These are phyloP conservation scores for Hortaea werneckii DNA, from an alignment of 2,329 filamentous ascomycete species.

Conservation along the genomic window DNA sequence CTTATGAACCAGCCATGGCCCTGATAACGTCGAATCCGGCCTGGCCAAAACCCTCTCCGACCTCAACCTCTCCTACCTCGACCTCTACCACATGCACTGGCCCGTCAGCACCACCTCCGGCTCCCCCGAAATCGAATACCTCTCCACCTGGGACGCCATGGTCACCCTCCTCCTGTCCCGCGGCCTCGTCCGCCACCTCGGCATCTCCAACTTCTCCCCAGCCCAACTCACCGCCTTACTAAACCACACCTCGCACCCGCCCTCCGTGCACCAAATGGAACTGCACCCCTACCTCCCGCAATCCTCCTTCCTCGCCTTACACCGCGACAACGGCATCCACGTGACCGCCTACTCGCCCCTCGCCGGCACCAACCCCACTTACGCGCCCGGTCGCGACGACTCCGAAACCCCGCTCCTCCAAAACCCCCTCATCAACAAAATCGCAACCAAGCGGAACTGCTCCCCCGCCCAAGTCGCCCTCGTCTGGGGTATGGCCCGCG, in stretches of 20 bases:
- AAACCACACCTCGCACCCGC: constrained; percentile 50
- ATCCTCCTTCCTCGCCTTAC: constrained; percentile 42
- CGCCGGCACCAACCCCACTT: constrained; percentile 40
- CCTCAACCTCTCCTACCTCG: constrained; percentile 31
- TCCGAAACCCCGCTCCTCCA: constrained; percentile 26
- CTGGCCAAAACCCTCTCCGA: constrained; percentile 31
- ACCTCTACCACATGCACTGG: constrained; percentile 40
- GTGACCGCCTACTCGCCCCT: constrained; percentile 43
- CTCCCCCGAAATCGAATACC: constrained; percentile 16
- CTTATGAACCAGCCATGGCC: constrained; percentile 16
- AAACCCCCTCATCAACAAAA: constrained; percentile 30
- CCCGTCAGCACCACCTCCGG: constrained; percentile 20
- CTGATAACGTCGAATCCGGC: constrained; percentile 17
- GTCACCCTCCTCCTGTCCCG: constrained; percentile 44
- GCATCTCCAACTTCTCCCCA: constrained; percentile 66
- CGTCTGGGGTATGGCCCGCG: constrained; percentile 40
- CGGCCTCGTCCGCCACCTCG: constrained; percentile 59
- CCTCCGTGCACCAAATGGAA: constrained; percentile 64
- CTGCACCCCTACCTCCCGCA: constrained; percentile 61
- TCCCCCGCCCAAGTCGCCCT: constrained; percentile 38
- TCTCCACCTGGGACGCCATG: constrained; percentile 57
- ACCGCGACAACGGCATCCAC: constrained; percentile 40
- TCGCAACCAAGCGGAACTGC: constrained; percentile 33
- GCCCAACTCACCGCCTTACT: constrained; percentile 38
- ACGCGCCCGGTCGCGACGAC: constrained; percentile 17